Evolutionary conservation across 78 protist species (phyloP).

Genomic region (Thecamonas trahens): DNA sequence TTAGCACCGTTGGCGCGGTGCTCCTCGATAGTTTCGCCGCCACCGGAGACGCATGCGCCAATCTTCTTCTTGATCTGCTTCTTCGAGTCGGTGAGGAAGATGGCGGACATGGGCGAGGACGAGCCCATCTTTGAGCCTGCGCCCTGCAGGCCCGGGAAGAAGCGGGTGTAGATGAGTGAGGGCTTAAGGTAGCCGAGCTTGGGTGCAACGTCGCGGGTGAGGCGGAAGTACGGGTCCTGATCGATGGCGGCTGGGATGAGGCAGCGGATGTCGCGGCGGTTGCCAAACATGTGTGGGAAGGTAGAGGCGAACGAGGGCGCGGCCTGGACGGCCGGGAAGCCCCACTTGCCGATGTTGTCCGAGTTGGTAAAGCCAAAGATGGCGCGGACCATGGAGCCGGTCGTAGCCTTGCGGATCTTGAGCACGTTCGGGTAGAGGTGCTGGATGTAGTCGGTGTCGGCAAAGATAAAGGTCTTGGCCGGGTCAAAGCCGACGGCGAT

Average conservation of each 20-base stretch:
- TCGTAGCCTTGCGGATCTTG: constrained; percentile 40
- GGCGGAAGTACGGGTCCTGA: constrained; percentile 98
- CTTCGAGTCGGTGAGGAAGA: constrained; percentile 90
- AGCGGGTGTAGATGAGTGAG: constrained; percentile 83
- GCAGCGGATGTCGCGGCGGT: constrained; percentile 63
- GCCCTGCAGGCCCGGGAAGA: constrained; percentile 95
- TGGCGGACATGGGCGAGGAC: constrained; percentile 62
- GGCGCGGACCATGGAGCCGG: constrained; percentile 24
- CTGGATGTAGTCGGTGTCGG: constrained; percentile 86
- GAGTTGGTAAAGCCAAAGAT: constrained; percentile 76
- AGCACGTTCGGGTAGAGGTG: constrained; percentile 61
- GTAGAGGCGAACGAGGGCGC: constrained; percentile 89
- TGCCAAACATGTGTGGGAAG: constrained; percentile 94
- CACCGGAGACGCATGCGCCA: constrained; percentile 56
- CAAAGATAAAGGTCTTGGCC: constrained; percentile 93
- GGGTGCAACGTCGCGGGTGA: constrained; percentile 96
- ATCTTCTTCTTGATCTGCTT: constrained; percentile 77
- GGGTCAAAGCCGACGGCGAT: constrained; percentile 97
- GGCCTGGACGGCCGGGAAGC: constrained; percentile 93
- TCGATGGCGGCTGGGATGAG: constrained; percentile 99
- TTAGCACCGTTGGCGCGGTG: constrained; percentile 85
- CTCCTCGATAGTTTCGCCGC: constrained; percentile 85
- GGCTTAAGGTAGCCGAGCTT: constrained; percentile 84
- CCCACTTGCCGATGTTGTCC: constrained; percentile 64
- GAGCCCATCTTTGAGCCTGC: constrained; percentile 83